Evolutionary conservation across 2,329 filamentous ascomycete genomes (phyloP), one percentile per base, ranked within the genome.

Genomic region (Fusarium mexicanum): DNA sequence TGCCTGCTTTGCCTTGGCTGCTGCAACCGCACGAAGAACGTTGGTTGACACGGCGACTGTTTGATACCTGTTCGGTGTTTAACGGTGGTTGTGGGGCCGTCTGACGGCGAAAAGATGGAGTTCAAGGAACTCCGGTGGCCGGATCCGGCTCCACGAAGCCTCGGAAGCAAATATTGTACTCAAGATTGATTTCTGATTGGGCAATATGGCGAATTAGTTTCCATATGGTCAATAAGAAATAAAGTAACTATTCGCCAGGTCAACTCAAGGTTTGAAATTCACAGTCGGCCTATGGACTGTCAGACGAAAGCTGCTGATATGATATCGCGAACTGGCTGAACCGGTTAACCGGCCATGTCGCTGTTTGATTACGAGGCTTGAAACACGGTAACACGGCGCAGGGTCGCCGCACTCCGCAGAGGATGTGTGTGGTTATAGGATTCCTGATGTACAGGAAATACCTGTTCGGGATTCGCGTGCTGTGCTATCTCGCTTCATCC

Each of bases 101-200:
- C 20, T 37, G 44, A 47, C 71, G 71, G 71, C 61, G 71, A 71
- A 65, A 73, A 61, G 54, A 43, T 74, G 70, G 70, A 58, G 71
- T 35, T 44, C 17, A 41, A 38, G 43, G 18, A 55, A 48, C 61
- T 70, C 66, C 61, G 61, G 46, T 40, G 55, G 41, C 54, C 71
- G 71, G 71, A 71, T 68, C 71, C 71, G 71, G 71, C 37, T 61
- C 59, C 44, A 59, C 31, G 44, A 50, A 61, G 26, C 48, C 58
- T 50, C 66, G 54, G 71, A 54, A 24, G 10, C 18, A 51, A 70
- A 48, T 17, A 38, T 26, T 29, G 18, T 38, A 22, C 50, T 47
- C 35, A 67, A 44, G 31, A 33, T 55, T 54, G 47, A 33, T 29
- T n/a, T 7, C 18, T 33, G 26, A 22, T 40, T 40, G 24, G 26